These are phyloP conservation scores for Sporothrix dimorphospora DNA, from an alignment of 2,329 filamentous ascomycete species.

Conservation along the genomic window DNA sequence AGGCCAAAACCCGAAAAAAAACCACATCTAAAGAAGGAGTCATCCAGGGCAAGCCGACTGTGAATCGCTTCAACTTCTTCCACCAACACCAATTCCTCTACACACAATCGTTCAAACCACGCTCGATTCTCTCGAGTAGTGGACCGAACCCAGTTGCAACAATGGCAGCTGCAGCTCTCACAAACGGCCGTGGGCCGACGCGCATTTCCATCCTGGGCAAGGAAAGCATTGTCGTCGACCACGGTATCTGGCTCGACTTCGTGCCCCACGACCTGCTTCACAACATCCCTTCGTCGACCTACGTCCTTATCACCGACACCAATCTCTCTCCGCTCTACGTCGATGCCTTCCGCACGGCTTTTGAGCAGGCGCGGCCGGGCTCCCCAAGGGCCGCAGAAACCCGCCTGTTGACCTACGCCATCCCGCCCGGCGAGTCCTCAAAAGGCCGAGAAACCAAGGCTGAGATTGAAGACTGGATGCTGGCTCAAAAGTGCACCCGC, in stretches of 20 bases:
- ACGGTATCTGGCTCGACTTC: conserved; percentile 83
- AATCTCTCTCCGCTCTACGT: conserved; percentile 84
- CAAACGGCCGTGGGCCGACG: conserved; percentile 47
- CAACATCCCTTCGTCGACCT: conserved; percentile 82
- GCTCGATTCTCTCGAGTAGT: not conserved
- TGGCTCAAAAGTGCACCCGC: conserved; percentile 87
- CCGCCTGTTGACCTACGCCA: conserved; percentile 81
- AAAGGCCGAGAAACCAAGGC: conserved; percentile 94
- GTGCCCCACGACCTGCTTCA: conserved; percentile 79
- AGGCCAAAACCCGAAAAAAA: conserved; percentile 7
- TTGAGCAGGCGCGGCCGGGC: conserved; percentile 52
- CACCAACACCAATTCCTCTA: conserved; percentile 4
- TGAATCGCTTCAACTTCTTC: conserved; percentile 6
- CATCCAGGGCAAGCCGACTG: not conserved
- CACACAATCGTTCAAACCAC: not conserved
- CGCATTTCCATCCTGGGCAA: conserved; percentile 82
- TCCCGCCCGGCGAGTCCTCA: conserved; percentile 89
- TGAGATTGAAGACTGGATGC: conserved; percentile 96
- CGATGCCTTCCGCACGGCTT: conserved; percentile 71
- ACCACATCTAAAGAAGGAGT: not conserved
- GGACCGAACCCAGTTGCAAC: conserved; percentile 8
- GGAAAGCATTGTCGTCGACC: conserved; percentile 89
- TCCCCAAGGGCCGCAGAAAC: conserved; percentile 47
- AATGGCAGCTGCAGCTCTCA: conserved; percentile 26
- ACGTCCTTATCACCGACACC: conserved; percentile 95